Percentiles rank a stretch among this genome's conserved stretches.
These are phyloP conservation scores for Pythium coloratum DNA, from an alignment of 352 stramenopile species.

Conservation along the genomic window DNA sequence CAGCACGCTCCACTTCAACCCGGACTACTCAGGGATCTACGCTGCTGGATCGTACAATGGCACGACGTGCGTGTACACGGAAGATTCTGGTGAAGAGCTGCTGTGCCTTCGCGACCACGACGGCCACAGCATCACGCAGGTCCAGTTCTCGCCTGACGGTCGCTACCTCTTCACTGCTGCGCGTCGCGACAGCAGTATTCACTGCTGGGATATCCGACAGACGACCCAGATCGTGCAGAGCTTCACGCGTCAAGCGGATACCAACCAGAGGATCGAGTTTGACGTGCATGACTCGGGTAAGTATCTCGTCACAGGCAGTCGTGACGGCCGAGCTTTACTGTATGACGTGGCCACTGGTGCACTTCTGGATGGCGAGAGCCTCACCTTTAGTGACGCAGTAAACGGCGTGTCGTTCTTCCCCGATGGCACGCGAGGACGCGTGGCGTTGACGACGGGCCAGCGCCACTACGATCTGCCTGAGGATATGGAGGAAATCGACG, in stretches of 20 bases:
- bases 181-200: constrained; percentile 63
- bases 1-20: constrained; percentile 78
- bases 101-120: constrained; percentile 67
- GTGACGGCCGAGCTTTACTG: constrained; percentile 46
- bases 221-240: constrained; percentile 64
- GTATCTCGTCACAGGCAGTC: constrained; percentile 67
- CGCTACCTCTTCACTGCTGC: constrained; percentile 74
- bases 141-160: constrained; percentile 77
- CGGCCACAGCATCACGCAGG: constrained; percentile 76
- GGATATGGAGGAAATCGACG: constrained; percentile 59
- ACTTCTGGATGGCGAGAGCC: constrained; percentile 42
- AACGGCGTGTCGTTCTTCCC: constrained; percentile 84
- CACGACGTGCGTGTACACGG: constrained; percentile 83
- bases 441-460: constrained; percentile 67
- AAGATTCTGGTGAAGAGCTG: constrained; percentile 68
- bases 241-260: constrained; percentile 58
- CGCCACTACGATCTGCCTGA: constrained; percentile 62
- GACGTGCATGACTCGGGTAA: constrained; percentile 63
- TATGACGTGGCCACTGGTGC: constrained; percentile 58
- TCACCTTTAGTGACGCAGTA: constrained; percentile 51
- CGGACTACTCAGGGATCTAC: constrained; percentile 82
- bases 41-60: constrained; percentile 83
- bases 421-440: constrained; percentile 35
- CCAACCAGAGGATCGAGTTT: constrained; percentile 80
- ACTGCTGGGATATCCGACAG: constrained; percentile 87